Evolutionary conservation across 345 rosid genomes (phyloP), one percentile per base, ranked within the genome.

Genomic region (Euphorbia peplus): DNA sequence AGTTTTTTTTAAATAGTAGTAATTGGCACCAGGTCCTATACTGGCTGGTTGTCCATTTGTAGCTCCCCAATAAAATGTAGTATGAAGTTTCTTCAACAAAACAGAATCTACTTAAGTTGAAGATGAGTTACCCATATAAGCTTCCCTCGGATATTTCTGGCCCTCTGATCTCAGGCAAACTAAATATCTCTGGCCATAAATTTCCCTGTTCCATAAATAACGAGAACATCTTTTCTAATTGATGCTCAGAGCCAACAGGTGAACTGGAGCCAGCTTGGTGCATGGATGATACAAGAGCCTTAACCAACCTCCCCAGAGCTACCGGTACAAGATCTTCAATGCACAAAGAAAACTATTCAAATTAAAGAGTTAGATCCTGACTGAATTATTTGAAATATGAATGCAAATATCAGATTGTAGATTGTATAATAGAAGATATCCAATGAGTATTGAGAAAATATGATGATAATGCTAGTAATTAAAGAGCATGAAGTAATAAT

Each of bases 201-300:
- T 75, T 85, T 66, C 99, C 99, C 68, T 95, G 99, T 72, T 95
- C 99, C 84, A 90, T 81, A 76, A 95, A 95, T 68, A 95, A 79
- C 42, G 85, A 75, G 81, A 95, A 91, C 75, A 95, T 75, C 83
- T 88, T 91, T 82, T 95, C 99, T 76, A 89, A 81, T 22, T 80
- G 80, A 65, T 78, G 75, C 44, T 88, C 95, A 66, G 83, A 73
- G 75, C 75, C 75, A 71, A 70, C 72, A 66, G 79, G 75, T 30
- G 67, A 72, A 64, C 69, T 73, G 76, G 69, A 57, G 52, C 63
- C 80, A 64, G 73, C 82, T 52, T 83, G 87, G 75, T 55, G 80
- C 82, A 85, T 81, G 46, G 92, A 83, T 74, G 80, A 80, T 52
- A 90, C 79, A 69, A 93, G 80, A 66, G 91, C 87, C 71, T 86